These are phyloP conservation scores for Arabis alpina DNA, from an alignment of 345 rosid genomes.

Conservation along the genomic window DNA sequence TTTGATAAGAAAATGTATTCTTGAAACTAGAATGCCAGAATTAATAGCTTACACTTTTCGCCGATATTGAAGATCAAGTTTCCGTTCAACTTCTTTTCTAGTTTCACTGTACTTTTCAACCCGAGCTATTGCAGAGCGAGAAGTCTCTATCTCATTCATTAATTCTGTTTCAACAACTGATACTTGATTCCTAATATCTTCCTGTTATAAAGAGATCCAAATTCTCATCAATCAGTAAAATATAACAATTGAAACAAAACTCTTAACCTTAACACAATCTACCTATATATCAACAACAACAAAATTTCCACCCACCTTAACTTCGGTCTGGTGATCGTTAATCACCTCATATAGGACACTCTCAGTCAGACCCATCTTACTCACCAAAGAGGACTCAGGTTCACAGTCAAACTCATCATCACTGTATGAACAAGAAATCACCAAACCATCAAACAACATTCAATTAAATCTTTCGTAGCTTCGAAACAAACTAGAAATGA, in stretches of 20 bases:
- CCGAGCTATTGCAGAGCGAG: constrained; percentile 53
- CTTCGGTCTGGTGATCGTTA: constrained; percentile 57
- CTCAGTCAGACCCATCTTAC: constrained; percentile 59
- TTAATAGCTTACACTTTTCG: constrained; percentile 68
- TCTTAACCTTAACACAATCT: neutral
- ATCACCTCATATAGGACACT: constrained; percentile 59
- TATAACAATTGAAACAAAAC: neutral
- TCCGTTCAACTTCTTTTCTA: constrained; percentile 76
- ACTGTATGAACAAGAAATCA: constrained; percentile 36
- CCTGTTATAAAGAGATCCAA: constrained; percentile 52
- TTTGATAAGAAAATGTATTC: constrained; percentile 3
- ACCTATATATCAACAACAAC: neutral
- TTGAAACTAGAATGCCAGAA: constrained; percentile 12
- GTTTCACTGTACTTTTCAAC: constrained; percentile 67
- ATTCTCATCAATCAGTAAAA: neutral
- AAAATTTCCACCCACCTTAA: constrained; percentile 54
- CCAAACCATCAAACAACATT: constrained; percentile 3
- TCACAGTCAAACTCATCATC: constrained; percentile 57
- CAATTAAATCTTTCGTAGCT: neutral
- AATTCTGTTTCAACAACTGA: constrained; percentile 64
- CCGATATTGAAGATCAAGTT: constrained; percentile 79
- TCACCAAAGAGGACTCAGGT: constrained; percentile 53
- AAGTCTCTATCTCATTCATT: constrained; percentile 55
- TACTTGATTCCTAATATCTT: constrained; percentile 72
- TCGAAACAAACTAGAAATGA: constrained; percentile 6